Evolutionary conservation across 2,329 filamentous ascomycete species (phyloP), one percentile per base, ranked within the genome.

Genomic region (Cercospora zeae-maydis): DNA sequence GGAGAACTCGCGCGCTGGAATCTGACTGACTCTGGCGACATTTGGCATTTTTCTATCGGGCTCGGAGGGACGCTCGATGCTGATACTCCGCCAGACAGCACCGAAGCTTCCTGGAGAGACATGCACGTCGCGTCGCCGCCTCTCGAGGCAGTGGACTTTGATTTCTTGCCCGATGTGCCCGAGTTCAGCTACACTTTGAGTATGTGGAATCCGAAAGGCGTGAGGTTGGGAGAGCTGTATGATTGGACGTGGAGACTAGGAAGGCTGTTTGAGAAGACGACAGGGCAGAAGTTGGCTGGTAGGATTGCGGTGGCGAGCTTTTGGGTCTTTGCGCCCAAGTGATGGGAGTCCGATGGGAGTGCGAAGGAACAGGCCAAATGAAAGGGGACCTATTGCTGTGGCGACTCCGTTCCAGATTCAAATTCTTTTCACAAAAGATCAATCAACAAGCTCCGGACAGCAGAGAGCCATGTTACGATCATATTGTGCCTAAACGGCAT

Each of bases 171-270:
- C 4, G 37, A 55, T 39, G 53, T 45, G 14, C 52, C 55, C 2
- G 51, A 60, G 11, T 37, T 60, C 24, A 34, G 57, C 1, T 55
- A 60, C 13, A 57, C n/a, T 6, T 24, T 65, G 19, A 56, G 57
- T 8, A 34, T 63, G 36, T 58, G 51, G 30, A 65, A 65, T 49
- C 58, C 52, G 7, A 24, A 21, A 13, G 63, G 63, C 3, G 31
- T 65, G 8, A 65, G 31, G 19, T 58, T 63, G 13, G 63, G 63
- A 16, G 63, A 65, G 31, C 11, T 65, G 37, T 60, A 59, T 19
- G 63, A 65, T 10, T 63, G 63, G 60, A 65, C 60, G 1, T 65
- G 61, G 60, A 65, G 36, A n/a, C 34, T 65, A 14, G 56, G 56
- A 6, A 19, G 39, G 14, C 14, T 49, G n/a, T 58, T 49, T 24